A percentile compares a stretch with the other conserved stretches of the same genome.
These are phyloP conservation scores for Myxozyma nipponensis DNA, from an alignment of 805 yeast species.

Conservation along the genomic window DNA sequence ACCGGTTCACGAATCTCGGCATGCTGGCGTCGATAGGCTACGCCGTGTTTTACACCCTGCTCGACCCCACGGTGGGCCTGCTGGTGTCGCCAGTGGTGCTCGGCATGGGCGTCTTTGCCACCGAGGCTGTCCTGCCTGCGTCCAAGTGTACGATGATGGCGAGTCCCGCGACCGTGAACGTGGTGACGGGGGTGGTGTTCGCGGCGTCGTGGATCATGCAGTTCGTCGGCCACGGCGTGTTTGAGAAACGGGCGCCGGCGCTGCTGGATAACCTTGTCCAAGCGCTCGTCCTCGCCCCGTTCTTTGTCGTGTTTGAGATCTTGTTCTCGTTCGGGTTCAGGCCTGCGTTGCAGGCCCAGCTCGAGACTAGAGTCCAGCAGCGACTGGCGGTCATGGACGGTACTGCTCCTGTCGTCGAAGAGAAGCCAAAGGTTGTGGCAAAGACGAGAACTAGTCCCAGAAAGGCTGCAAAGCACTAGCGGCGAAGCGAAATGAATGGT, in stretches of 20 bases:
- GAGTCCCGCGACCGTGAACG: constrained; percentile 15
- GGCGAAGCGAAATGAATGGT: too few species aligned
- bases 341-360: constrained; percentile 46
- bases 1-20: constrained; percentile 45
- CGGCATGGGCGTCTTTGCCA: constrained; percentile 31
- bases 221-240: constrained; percentile 80
- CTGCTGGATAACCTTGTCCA: constrained; percentile 75
- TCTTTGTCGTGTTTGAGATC: constrained; percentile 75
- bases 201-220: constrained; percentile 71
- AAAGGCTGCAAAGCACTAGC: too few species aligned
- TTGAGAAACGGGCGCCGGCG: constrained; percentile 84
- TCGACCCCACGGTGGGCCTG: constrained; percentile 52
- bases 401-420: too few species aligned
- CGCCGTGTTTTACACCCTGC: constrained; percentile 52
- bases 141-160: constrained; percentile 11
- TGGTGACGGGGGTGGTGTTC: constrained; percentile 44
- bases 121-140: constrained; percentile 33
- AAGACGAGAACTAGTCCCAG: too few species aligned
- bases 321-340: constrained; percentile 65
- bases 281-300: constrained; percentile 87
- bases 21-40: constrained; percentile 46
- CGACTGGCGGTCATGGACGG: constrained; percentile 31
- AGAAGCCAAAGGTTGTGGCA: too few species aligned
- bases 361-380: constrained; percentile 44
- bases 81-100: constrained; percentile 43